phyloP scores from a whole-genome alignment of 164 flowering plant species.

The Annona cherimola region DNA sequence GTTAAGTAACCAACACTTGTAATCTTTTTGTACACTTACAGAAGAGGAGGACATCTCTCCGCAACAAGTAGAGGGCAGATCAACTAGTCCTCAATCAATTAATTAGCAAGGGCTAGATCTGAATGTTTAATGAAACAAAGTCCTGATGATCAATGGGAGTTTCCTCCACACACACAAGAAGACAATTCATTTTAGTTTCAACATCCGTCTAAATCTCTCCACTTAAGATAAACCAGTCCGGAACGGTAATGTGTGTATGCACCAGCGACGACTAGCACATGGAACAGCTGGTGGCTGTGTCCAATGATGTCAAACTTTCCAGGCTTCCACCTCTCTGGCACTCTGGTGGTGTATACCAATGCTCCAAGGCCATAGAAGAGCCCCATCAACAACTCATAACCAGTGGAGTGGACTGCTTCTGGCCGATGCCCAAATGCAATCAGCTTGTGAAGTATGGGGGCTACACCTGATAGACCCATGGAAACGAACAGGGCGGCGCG shows the following conservation, averaged over 20 bases:
- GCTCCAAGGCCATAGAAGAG: constrained; percentile 74
- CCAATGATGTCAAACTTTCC: constrained; percentile 97
- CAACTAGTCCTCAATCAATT: too few species aligned
- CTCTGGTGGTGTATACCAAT: constrained; percentile 72
- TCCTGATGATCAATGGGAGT: too few species aligned
- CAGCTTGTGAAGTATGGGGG: constrained; percentile 83
- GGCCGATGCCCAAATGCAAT: constrained; percentile 64
- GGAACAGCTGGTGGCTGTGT: constrained; percentile 93
- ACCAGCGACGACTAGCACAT: constrained; percentile 87
- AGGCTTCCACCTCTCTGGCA: constrained; percentile 95
- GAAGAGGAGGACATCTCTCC: background rate
- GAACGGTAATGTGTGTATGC: constrained; percentile 87
- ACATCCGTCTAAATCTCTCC: constrained; percentile 88
- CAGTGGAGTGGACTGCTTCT: constrained; percentile 81
- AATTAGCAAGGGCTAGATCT: too few species aligned
- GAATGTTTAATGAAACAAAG: too few species aligned
- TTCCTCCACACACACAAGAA: background rate
- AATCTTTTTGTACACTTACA: background rate
- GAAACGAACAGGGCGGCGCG: constrained; percentile 77
- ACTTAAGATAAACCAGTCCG: constrained; percentile 74
- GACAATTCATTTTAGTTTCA: constrained; percentile 8
- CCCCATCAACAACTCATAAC: constrained; percentile 87
- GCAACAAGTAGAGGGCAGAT: background rate
- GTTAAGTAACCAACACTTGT: background rate
- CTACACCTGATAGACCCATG: constrained; percentile 87